phyloP scores from a whole-genome alignment of 345 rosid genomes.

The Boechera stricta region DNA sequence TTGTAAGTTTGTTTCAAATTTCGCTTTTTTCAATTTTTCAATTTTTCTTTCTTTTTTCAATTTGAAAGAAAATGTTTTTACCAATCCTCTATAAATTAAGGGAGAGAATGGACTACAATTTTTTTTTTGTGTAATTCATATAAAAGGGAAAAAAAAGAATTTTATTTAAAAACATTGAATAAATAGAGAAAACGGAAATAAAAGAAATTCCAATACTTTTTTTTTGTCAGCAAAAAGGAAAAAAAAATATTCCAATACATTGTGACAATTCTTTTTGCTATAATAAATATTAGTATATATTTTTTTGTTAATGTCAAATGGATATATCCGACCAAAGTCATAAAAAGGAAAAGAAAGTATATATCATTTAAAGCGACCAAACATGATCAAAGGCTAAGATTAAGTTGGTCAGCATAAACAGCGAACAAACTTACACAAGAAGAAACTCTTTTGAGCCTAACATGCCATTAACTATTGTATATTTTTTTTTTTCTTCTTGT shows the following conservation, averaged over 20 bases:
- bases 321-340: slow-evolving; percentile 24
- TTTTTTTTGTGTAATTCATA: background rate
- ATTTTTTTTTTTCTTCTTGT: background rate
- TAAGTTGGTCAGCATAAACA: slow-evolving; percentile 26
- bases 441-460: slow-evolving; percentile 35
- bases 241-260: background rate
- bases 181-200: background rate
- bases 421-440: slow-evolving; percentile 37
- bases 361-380: slow-evolving; percentile 33
- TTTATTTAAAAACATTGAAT: too few species aligned
- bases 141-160: background rate
- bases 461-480: background rate
- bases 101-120: background rate
- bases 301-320: background rate
- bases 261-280: background rate
- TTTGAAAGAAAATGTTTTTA: background rate
- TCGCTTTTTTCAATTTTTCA: too few species aligned
- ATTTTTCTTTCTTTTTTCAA: too few species aligned
- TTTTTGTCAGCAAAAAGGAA: too few species aligned
- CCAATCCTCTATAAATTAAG: background rate
- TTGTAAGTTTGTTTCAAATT: background rate
- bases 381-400: slow-evolving; percentile 38
- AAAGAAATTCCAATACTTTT: background rate
- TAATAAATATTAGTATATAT: background rate
- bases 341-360: slow-evolving; percentile 21